Evolutionary conservation across 768 basidiomycete species (phyloP).

Genomic region (Trametes gibbosa): DNA sequence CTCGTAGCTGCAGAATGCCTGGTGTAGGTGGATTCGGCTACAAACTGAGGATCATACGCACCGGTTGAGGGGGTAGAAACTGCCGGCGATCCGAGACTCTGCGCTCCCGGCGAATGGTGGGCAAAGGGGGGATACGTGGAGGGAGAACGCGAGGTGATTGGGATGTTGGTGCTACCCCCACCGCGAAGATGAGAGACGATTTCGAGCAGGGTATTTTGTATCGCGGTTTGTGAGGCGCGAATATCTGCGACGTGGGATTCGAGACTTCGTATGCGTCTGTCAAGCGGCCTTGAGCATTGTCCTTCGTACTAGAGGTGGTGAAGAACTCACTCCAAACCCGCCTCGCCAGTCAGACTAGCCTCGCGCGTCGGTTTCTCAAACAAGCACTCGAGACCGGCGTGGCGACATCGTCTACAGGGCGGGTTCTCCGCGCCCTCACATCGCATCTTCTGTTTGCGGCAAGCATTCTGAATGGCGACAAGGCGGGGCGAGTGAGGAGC

Average conservation of each 20-base stretch:
- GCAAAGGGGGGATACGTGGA: slow-evolving; percentile 56
- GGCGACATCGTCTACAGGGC: slow-evolving; percentile 91
- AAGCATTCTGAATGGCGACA: slow-evolving; percentile 68
- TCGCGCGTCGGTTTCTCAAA: slow-evolving; percentile 93
- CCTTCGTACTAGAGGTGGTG: slow-evolving; percentile 15
- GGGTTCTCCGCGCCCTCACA: slow-evolving; percentile 96
- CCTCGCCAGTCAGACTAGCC: slow-evolving; percentile 84
- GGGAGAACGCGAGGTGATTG: slow-evolving; percentile 57
- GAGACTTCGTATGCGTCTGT: slow-evolving; percentile 85
- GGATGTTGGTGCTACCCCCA: slow-evolving; percentile 27
- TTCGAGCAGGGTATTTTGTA: slow-evolving; percentile 78
- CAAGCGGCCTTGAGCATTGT: not conserved
- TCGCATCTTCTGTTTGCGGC: slow-evolving; percentile 95
- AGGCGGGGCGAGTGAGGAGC: not conserved
- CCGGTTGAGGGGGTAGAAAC: slow-evolving; percentile 41
- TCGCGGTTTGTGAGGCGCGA: slow-evolving; percentile 65
- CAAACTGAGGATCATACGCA: slow-evolving; percentile 23
- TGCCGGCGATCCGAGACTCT: slow-evolving; percentile 52
- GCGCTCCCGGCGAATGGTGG: slow-evolving; percentile 65
- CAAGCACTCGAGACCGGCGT: slow-evolving; percentile 86
- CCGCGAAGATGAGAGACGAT: slow-evolving; percentile 76
- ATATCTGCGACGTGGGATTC: slow-evolving; percentile 86
- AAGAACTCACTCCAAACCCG: slow-evolving; percentile 77
- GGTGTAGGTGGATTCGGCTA: slow-evolving; percentile 25
- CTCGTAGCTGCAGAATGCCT: slow-evolving; percentile 30